Percentiles rank a stretch among this genome's conserved stretches.
Evolutionary conservation across 495 filamentous ascomycete genomes (phyloP).

Genomic region (Penicillium pulvis): DNA sequence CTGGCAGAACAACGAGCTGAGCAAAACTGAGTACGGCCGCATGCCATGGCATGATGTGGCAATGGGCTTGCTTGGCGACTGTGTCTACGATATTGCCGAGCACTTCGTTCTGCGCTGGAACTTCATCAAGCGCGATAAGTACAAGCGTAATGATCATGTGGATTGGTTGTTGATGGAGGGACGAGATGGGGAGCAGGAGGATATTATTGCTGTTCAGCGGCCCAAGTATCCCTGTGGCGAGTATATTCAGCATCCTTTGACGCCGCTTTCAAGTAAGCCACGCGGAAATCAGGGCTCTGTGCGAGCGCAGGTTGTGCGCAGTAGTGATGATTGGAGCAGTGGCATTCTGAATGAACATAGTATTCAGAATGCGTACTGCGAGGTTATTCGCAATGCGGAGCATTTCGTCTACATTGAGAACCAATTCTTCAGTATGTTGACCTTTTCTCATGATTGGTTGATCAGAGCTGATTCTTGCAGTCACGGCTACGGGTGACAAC

Average conservation of each 20-base stretch:
- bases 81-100: constrained; percentile 92
- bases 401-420: constrained; percentile 98
- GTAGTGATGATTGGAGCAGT: constrained; percentile 92
- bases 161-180: constrained; percentile 84
- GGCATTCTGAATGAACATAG: constrained; percentile 86
- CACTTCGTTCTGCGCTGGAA: constrained; percentile 97
- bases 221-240: constrained; percentile 84
- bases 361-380: constrained; percentile 89
- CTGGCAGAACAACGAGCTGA: constrained; percentile 92
- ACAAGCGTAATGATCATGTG: constrained; percentile 78
- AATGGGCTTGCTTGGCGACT: constrained; percentile 86
- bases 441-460: not conserved
- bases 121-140: constrained; percentile 95
- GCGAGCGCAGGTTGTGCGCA: constrained; percentile 80
- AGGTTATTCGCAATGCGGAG: constrained; percentile 79
- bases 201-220: constrained; percentile 82
- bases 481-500: constrained; percentile 87
- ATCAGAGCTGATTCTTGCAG: constrained; percentile 32
- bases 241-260: constrained; percentile 80
- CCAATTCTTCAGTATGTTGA: constrained; percentile 80
- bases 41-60: constrained; percentile 99
- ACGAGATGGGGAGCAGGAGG: constrained; percentile 77
- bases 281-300: constrained; percentile 67
- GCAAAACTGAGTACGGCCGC: constrained; percentile 85
- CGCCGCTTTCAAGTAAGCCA: constrained; percentile 56